Percentiles rank a stretch among this genome's conserved stretches.
phyloP scores from a whole-genome alignment of 2,329 filamentous ascomycete species.

The Colletotrichum shisoi region DNA sequence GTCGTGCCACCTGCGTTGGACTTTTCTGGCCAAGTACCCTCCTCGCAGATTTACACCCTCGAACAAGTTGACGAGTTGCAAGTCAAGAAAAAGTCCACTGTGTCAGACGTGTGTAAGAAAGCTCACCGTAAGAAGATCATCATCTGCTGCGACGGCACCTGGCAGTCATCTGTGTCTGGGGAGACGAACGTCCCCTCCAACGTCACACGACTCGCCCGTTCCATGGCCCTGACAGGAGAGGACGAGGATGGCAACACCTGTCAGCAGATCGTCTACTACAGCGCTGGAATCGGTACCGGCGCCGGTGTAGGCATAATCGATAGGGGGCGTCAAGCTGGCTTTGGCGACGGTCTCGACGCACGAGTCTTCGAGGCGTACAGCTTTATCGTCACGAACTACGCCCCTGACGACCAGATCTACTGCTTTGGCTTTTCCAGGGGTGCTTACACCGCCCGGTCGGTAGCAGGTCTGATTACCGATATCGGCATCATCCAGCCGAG shows the following conservation, averaged over 20 bases:
- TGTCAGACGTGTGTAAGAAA: not conserved
- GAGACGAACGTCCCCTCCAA: slow-evolving; percentile 24
- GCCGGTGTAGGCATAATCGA: not conserved
- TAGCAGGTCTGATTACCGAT: slow-evolving; percentile 49
- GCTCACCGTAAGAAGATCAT: slow-evolving; percentile 1
- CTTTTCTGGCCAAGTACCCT: not conserved
- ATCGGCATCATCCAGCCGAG: slow-evolving; percentile 40
- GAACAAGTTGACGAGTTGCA: no score
- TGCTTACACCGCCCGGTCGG: slow-evolving; percentile 52
- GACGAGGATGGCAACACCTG: not conserved
- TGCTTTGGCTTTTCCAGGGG: slow-evolving; percentile 53
- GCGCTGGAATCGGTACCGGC: slow-evolving; percentile 7
- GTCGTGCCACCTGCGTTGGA: no score
- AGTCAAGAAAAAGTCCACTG: no score
- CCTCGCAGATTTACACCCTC: not conserved
- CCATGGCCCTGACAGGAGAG: not conserved
- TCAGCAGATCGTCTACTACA: slow-evolving; percentile 13
- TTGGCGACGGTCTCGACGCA: slow-evolving; percentile 17
- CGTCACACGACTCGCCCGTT: slow-evolving; percentile 17
- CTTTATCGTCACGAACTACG: slow-evolving; percentile 51
- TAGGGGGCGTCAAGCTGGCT: not conserved
- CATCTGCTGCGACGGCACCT: slow-evolving; percentile 31
- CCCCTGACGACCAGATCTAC: slow-evolving; percentile 49
- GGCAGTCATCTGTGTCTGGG: slow-evolving; percentile 30
- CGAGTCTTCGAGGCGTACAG: slow-evolving; percentile 49